Conservation (phyloP, 1,284 basidiomycete genomes). For the Ustilago shanxiensis region DNA sequence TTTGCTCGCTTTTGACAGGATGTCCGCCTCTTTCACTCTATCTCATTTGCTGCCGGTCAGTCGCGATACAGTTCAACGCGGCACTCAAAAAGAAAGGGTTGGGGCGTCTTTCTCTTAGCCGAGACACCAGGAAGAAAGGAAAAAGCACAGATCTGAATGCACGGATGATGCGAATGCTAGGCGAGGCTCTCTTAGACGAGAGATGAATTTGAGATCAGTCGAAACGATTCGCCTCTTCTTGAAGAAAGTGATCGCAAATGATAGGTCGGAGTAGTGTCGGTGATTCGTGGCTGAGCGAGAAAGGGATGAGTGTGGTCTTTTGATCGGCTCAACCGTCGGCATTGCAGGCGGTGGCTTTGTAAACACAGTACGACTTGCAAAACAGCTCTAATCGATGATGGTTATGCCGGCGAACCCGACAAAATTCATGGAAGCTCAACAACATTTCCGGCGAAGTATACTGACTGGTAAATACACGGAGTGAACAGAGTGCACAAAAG, state of each 20-base stretch:
- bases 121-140: constrained; percentile 3
- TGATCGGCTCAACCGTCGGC: background rate
- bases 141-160: background rate
- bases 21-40: background rate
- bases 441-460: background rate
- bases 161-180: background rate
- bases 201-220: background rate
- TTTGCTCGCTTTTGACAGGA: constrained; percentile 1
- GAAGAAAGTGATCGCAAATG: background rate
- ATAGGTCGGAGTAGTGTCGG: background rate
- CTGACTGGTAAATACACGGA: background rate
- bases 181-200: background rate
- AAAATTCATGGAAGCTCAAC: background rate
- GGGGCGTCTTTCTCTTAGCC: background rate
- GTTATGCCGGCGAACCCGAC: background rate
- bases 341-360: no score
- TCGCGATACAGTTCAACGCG: no score
- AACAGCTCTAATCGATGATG: no score
- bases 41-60: background rate
- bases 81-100: constrained; percentile 3
- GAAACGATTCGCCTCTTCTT: background rate
- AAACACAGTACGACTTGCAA: background rate
- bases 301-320: no score
- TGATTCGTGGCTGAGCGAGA: background rate
- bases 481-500: no score